Percentiles rank a stretch among this genome's conserved stretches.
Conservation (phyloP, 164 flowering plant species). For the Chloranthus sessilifolius region DNA sequence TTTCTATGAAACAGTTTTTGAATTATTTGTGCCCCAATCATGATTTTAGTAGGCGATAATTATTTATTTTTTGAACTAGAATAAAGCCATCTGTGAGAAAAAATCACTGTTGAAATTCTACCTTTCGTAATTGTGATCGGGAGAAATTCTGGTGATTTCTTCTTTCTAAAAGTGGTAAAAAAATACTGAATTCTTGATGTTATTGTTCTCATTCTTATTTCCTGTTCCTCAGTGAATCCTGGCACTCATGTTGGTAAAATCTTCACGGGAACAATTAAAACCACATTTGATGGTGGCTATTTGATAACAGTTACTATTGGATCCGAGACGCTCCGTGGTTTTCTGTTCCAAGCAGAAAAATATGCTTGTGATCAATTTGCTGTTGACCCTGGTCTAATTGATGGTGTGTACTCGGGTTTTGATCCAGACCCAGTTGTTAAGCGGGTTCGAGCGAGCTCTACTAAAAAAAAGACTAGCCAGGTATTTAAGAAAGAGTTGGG, state of each 20-base stretch:
- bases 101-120: no score
- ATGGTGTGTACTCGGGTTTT: slow-evolving; percentile 1
- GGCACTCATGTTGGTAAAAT: slow-evolving; percentile 11
- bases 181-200: neutral
- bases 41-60: no score
- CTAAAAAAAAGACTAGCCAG: neutral
- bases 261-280: slow-evolving; percentile 6
- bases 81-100: no score
- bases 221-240: slow-evolving; percentile 7
- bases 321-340: slow-evolving; percentile 16
- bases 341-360: slow-evolving; percentile 11
- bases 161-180: neutral
- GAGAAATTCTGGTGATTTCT: neutral
- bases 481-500: slow-evolving; percentile 1
- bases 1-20: no score
- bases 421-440: slow-evolving; percentile 9
- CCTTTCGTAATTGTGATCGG: neutral
- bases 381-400: slow-evolving; percentile 10
- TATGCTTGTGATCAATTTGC: slow-evolving; percentile 9
- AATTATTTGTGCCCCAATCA: no score
- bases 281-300: slow-evolving; percentile 18
- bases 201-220: neutral
- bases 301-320: slow-evolving; percentile 13
- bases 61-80: no score
- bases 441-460: slow-evolving; percentile 10